These are phyloP conservation scores for Debaryomycetaceae sp. DNA, from an alignment of 1,139 yeast genomes.

Conservation along the genomic window DNA sequence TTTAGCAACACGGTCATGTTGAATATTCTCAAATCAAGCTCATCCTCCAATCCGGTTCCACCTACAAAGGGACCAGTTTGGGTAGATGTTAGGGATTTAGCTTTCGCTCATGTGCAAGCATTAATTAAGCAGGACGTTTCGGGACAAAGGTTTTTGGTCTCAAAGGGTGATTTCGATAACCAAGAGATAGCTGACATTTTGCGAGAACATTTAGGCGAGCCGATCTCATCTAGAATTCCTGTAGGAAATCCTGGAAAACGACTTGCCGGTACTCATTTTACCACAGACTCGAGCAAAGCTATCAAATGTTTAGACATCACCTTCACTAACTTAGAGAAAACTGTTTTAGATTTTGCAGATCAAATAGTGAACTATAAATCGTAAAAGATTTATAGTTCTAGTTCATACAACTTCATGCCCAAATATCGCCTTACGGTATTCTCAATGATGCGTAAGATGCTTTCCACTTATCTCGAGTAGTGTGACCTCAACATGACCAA, in stretches of 20 bases:
- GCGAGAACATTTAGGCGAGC: conserved; percentile 8
- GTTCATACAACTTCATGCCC: too few relatives aligned
- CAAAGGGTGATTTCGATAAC: conserved; percentile 17
- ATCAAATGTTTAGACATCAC: conserved; percentile 12
- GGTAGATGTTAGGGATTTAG: conserved; percentile 17
- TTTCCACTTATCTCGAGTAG: too few relatives aligned
- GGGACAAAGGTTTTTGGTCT: conserved; percentile 8
- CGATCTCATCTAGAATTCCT: conserved; percentile 10
- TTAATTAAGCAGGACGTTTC: conserved; percentile 9
- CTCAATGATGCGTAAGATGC: too few relatives aligned
- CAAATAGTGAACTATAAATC: conserved; percentile 1
- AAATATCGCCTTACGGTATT: too few relatives aligned
- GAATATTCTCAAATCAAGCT: conserved; percentile 6
- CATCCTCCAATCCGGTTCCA: conserved; percentile 7
- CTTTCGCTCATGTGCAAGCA: conserved; percentile 16
- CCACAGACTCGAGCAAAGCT: conserved; percentile 18
- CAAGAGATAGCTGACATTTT: conserved; percentile 24
- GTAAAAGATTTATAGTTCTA: too few relatives aligned
- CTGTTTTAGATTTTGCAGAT: conserved; percentile 11
- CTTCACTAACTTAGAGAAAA: conserved; percentile 10
- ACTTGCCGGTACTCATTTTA: conserved; percentile 18
- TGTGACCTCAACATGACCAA: too few relatives aligned
- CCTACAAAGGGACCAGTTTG: conserved; percentile 10
- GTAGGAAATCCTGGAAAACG: conserved; percentile 19
- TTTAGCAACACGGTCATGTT: conserved; percentile 11